phyloP scores from a whole-genome alignment of 108 stramenopile species.

The Epipyxis sp. region DNA sequence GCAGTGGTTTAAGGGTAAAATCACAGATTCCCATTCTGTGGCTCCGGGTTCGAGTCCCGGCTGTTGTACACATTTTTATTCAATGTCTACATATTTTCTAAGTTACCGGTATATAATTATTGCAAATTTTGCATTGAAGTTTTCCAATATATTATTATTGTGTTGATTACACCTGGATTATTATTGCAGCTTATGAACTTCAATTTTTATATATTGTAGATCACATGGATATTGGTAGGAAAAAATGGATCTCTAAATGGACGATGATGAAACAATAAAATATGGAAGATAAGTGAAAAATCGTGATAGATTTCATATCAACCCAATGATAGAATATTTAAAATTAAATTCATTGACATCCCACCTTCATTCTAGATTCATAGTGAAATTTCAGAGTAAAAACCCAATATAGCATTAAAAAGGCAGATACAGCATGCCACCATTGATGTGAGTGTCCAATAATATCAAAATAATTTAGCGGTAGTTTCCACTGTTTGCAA shows the following conservation, averaged over 20 bases:
- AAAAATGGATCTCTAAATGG: not conserved
- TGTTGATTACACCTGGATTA: too few species aligned
- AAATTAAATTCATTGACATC: not conserved
- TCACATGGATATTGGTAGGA: not conserved
- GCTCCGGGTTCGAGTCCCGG: too few species aligned
- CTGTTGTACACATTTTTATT: too few species aligned
- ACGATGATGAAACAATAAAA: not conserved
- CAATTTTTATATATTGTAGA: too few species aligned
- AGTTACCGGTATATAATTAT: too few species aligned
- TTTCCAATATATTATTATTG: too few species aligned
- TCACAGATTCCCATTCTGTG: too few species aligned
- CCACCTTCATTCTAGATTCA: not conserved
- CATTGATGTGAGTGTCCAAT: not conserved
- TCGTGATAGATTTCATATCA: not conserved
- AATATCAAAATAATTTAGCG: not conserved
- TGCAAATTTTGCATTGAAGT: too few species aligned
- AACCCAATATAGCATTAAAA: not conserved
- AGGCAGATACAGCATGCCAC: not conserved
- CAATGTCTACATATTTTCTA: too few species aligned
- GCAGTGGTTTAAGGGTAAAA: too few species aligned
- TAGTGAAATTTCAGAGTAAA: not conserved
- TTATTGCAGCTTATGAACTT: too few species aligned
- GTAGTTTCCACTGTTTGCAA: not conserved
- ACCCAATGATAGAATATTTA: not conserved
- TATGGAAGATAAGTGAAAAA: not conserved